Conservation (phyloP, 352 stramenopile species). For the Pythium phragmiticola region DNA sequence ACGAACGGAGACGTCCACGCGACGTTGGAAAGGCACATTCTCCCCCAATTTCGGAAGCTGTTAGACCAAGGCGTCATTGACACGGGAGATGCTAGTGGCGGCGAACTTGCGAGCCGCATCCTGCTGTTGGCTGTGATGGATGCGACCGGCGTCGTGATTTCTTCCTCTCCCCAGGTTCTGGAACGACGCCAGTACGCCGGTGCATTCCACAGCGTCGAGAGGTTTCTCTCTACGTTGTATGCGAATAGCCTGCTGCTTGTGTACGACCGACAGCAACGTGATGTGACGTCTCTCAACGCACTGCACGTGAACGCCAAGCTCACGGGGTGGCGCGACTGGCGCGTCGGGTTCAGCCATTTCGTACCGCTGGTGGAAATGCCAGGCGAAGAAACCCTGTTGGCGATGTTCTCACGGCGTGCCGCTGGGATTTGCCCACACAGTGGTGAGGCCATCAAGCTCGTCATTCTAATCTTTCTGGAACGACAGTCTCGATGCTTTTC, state of each 20-base stretch:
- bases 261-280: background rate
- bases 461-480: conserved; percentile 24
- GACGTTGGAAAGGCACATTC: background rate
- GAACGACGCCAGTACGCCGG: background rate
- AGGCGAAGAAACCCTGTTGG: conserved; percentile 25
- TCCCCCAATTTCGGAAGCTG: conserved; percentile 4
- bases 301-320: background rate
- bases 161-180: background rate
- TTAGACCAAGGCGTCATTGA: conserved; percentile 8
- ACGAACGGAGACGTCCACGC: background rate
- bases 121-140: conserved; percentile 20
- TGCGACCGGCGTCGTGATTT: background rate
- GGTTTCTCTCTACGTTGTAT: background rate
- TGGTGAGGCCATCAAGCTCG: conserved; percentile 5
- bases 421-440: conserved; percentile 23
- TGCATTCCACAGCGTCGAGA: conserved; percentile 4
- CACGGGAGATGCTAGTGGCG: background rate
- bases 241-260: background rate
- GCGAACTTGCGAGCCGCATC: conserved; percentile 5
- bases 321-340: conserved; percentile 4
- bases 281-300: background rate
- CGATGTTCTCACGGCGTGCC: conserved; percentile 26
- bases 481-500: conserved; percentile 6
- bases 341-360: conserved; percentile 35
- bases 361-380: conserved; percentile 24